Evolutionary conservation across 345 rosid genomes (phyloP).

Genomic region (Hibiscus mutabilis): DNA sequence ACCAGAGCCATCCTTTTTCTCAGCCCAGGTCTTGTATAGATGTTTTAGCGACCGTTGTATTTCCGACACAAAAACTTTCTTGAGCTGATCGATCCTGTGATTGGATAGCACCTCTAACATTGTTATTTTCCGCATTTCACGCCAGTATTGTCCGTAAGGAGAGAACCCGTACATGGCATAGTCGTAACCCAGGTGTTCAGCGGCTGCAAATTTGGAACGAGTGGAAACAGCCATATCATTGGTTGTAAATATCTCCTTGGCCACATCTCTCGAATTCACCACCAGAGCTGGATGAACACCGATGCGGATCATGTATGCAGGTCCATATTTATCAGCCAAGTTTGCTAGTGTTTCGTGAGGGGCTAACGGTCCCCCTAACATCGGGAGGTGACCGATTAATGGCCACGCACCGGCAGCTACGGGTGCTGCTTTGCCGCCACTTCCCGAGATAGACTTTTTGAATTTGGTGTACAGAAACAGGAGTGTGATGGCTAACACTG

Average conservation of each 20-base stretch:
- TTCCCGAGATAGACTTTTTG: conserved; percentile 5
- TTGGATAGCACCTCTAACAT: conserved; percentile 23
- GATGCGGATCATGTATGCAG: conserved; percentile 23
- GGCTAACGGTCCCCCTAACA: conserved; percentile 6
- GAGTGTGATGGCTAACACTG: neutral
- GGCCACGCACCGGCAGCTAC: conserved; percentile 37
- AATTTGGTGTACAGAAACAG: conserved; percentile 12
- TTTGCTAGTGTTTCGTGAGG: conserved; percentile 23
- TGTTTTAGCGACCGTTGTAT: conserved; percentile 12
- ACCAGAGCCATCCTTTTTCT: neutral
- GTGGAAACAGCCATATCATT: conserved; percentile 21
- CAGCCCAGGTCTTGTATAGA: conserved; percentile 17
- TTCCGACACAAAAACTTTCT: conserved; percentile 21
- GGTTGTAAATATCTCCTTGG: conserved; percentile 28
- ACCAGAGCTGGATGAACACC: conserved; percentile 24
- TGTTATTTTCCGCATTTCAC: conserved; percentile 34
- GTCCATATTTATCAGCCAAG: conserved; percentile 29
- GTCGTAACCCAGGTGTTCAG: conserved; percentile 24
- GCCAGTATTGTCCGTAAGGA: conserved; percentile 35
- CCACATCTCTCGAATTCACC: conserved; percentile 25
- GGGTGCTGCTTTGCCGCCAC: conserved; percentile 15
- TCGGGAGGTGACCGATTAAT: conserved; percentile 28
- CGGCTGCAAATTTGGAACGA: conserved; percentile 20
- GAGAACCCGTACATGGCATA: conserved; percentile 24
- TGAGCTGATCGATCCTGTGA: conserved; percentile 22